Evolutionary conservation across 2,329 filamentous ascomycete genomes (phyloP).

Genomic region (Fusarium sp.): DNA sequence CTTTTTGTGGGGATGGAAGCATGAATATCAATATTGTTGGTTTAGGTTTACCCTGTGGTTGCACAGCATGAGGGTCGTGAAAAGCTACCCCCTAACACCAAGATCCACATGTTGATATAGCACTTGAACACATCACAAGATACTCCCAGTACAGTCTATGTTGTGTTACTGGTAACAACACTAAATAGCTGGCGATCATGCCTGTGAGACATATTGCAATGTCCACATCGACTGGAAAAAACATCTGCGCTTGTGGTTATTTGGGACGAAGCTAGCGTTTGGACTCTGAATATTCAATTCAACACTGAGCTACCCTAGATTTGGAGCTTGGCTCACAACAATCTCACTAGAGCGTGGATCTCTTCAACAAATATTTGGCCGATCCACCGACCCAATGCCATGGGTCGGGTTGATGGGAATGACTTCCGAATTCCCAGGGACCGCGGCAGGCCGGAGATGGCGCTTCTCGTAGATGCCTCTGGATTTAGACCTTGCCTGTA

Average conservation of each 20-base stretch:
- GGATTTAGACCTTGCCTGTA: slow-evolving; percentile 32
- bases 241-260: slow-evolving; percentile 21
- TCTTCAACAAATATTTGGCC: slow-evolving; percentile 8
- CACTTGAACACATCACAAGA: not conserved
- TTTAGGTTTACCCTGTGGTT: slow-evolving; percentile 2
- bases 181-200: slow-evolving; percentile 1
- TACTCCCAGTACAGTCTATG: not conserved
- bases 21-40: slow-evolving; percentile 6
- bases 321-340: slow-evolving; percentile 9
- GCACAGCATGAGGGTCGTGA: slow-evolving; percentile 16
- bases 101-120: slow-evolving; percentile 1
- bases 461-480: not conserved
- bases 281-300: slow-evolving; percentile 27
- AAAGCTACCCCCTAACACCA: not conserved
- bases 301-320: slow-evolving; percentile 33
- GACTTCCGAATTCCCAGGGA: slow-evolving; percentile 13
- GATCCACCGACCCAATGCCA: slow-evolving; percentile 2
- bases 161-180: not conserved
- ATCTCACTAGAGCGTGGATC: slow-evolving; percentile 19
- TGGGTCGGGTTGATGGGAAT: slow-evolving; percentile 8
- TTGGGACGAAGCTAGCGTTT: slow-evolving; percentile 28
- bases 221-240: slow-evolving; percentile 21
- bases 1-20: not conserved
- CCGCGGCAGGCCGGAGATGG: slow-evolving; percentile 1
- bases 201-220: slow-evolving; percentile 10